Conservation (phyloP, 495 filamentous ascomycete species). For the Penicillium daleae region DNA sequence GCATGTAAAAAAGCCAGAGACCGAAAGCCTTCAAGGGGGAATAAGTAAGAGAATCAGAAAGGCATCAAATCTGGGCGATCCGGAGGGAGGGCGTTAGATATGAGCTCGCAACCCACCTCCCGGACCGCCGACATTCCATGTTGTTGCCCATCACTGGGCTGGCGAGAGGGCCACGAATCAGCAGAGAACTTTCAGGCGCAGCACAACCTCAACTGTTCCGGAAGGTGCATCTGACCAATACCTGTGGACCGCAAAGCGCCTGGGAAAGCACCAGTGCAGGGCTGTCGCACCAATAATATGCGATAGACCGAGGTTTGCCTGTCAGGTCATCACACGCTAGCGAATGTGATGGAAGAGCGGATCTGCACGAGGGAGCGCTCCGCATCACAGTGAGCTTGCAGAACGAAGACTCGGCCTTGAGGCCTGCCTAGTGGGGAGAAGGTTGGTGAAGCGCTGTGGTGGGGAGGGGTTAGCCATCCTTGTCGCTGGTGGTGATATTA, state of each 20-base stretch:
- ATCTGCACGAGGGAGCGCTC: conserved; percentile 39
- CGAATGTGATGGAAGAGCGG: conserved; percentile 40
- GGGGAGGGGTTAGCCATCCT: conserved; percentile 13
- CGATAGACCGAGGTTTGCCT: conserved; percentile 24
- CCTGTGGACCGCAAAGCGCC: conserved; percentile 44
- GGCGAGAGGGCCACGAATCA: conserved; percentile 44
- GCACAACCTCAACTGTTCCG: conserved; percentile 31
- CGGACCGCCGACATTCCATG: conserved; percentile 21
- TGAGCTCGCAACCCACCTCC: conserved; percentile 25
- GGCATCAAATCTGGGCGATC: conserved; percentile 25
- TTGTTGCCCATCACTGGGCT: conserved; percentile 28
- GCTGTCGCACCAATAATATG: conserved; percentile 42
- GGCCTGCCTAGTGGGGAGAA: conserved; percentile 8
- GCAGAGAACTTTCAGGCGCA: conserved; percentile 21
- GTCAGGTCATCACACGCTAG: conserved; percentile 48
- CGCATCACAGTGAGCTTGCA: conserved; percentile 25
- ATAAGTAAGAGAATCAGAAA: conserved; percentile 13
- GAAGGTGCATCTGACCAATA: conserved; percentile 49
- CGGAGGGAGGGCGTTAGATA: conserved; percentile 36
- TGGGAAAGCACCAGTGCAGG: conserved; percentile 29
- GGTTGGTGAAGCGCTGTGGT: conserved; percentile 25
- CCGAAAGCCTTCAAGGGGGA: conserved; percentile 5
- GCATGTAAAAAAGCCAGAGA: conserved; percentile 33
- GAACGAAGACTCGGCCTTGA: conserved; percentile 13
- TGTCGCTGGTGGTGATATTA: conserved; percentile 2